Conservation (phyloP, 495 filamentous ascomycete species). For the Friedmanniomyces endolithicus region DNA sequence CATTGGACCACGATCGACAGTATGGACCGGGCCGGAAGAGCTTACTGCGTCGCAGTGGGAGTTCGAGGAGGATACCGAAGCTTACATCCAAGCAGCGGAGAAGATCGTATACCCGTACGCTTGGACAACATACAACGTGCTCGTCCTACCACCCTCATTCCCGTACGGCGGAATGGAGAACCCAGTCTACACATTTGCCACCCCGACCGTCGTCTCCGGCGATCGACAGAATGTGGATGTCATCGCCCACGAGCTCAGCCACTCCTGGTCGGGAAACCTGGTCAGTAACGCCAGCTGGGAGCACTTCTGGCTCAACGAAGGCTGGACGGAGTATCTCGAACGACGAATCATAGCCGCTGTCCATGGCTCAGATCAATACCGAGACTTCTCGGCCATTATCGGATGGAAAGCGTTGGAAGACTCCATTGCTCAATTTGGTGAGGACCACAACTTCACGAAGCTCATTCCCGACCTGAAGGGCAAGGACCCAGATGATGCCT, state of each 20-base stretch:
- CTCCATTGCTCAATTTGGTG: conserved; percentile 60
- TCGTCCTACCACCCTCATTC: conserved; percentile 83
- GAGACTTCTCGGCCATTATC: conserved; percentile 88
- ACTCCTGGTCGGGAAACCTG: conserved; percentile 89
- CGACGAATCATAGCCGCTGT: conserved; percentile 54
- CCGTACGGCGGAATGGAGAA: conserved; percentile 92
- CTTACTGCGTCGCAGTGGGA: conserved; percentile 77
- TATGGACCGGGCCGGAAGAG: conserved; percentile 79
- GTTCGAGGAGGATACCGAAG: conserved; percentile 77
- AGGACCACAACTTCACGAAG: conserved; percentile 84
- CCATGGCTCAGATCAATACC: conserved; percentile 63
- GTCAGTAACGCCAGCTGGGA: conserved; percentile 89
- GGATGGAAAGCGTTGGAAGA: conserved; percentile 60
- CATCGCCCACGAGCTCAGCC: conserved; percentile 86
- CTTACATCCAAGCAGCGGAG: conserved; percentile 78
- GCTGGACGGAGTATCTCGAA: conserved; percentile 92
- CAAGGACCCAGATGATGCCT: conserved; percentile 89
- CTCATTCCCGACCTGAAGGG: conserved; percentile 75
- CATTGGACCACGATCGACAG: conserved; percentile 71
- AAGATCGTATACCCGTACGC: conserved; percentile 76
- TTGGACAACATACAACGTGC: conserved; percentile 90
- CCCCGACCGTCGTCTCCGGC: conserved; percentile 80
- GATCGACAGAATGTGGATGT: conserved; percentile 92
- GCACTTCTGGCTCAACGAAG: conserved; percentile 95
- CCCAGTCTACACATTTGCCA: conserved; percentile 82